Percentiles rank a stretch among this genome's conserved stretches.
These are phyloP conservation scores for Candida vaughaniae DNA, from an alignment of 805 yeast species.

Conservation along the genomic window DNA sequence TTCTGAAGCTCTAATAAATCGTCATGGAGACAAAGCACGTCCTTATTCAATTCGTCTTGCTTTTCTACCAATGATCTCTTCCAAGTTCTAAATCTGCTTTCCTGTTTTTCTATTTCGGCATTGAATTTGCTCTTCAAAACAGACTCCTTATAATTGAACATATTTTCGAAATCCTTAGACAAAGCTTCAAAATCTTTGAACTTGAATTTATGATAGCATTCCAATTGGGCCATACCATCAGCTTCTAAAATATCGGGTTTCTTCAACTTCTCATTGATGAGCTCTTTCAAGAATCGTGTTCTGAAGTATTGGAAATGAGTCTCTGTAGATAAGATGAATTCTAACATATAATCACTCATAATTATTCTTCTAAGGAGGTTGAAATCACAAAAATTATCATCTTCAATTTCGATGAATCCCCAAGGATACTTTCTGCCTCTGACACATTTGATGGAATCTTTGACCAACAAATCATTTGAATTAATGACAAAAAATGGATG, in stretches of 20 bases:
- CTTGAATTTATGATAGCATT: slow-evolving; percentile 36
- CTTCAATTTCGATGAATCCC: slow-evolving; percentile 84
- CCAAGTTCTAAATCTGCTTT: slow-evolving; percentile 61
- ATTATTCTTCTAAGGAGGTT: slow-evolving; percentile 59
- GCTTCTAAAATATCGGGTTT: not conserved
- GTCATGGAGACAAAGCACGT: slow-evolving; percentile 37
- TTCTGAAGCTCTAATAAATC: slow-evolving; percentile 35
- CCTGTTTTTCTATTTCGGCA: slow-evolving; percentile 41
- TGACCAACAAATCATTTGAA: slow-evolving; percentile 44
- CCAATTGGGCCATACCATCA: slow-evolving; percentile 34
- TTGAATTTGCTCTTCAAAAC: slow-evolving; percentile 44
- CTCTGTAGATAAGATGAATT: slow-evolving; percentile 74
- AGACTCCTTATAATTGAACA: slow-evolving; percentile 44
- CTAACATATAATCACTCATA: slow-evolving; percentile 71
- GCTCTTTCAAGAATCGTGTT: not conserved
- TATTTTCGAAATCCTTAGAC: slow-evolving; percentile 32
- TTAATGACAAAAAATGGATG: slow-evolving; percentile 76
- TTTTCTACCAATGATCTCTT: slow-evolving; percentile 51
- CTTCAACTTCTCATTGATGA: not conserved
- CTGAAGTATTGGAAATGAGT: slow-evolving; percentile 66
- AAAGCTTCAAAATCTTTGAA: slow-evolving; percentile 11
- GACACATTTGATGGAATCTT: slow-evolving; percentile 41
- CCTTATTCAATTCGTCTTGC: slow-evolving; percentile 56
- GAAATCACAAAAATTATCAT: slow-evolving; percentile 77
- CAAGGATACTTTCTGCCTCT: slow-evolving; percentile 79